Percentiles rank a stretch among this genome's conserved stretches.
These are phyloP conservation scores for Mycogone perniciosa DNA, from an alignment of 2,329 filamentous ascomycete species.

Conservation along the genomic window DNA sequence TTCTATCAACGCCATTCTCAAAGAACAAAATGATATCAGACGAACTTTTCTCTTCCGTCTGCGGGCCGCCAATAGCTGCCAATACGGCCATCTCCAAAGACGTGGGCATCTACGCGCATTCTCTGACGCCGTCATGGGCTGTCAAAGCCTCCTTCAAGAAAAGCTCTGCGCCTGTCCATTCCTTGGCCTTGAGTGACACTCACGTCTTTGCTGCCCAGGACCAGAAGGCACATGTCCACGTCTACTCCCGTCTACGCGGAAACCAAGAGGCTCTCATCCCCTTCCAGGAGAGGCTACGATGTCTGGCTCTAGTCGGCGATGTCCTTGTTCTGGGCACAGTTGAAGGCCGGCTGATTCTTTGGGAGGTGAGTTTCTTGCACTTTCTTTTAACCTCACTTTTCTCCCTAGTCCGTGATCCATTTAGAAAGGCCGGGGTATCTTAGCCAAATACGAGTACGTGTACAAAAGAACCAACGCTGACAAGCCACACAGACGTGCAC, in stretches of 20 bases:
- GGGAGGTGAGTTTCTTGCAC: conserved; percentile 63
- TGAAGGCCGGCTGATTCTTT: conserved; percentile 79
- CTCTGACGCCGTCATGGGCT: conserved; percentile 69
- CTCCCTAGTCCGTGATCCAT: neutral
- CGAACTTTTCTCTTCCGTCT: conserved; percentile 53
- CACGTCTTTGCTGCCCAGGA: conserved; percentile 90
- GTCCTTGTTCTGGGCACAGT: conserved; percentile 75
- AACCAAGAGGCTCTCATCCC: conserved; percentile 85
- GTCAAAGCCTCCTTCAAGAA: conserved; percentile 83
- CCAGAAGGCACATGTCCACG: conserved; percentile 86
- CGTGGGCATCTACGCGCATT: conserved; percentile 80
- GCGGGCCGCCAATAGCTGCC: conserved; percentile 51
- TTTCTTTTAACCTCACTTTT: conserved; percentile 16
- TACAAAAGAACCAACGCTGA: conserved; percentile 16
- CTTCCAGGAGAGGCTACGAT: conserved; percentile 80
- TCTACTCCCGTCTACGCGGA: conserved; percentile 77
- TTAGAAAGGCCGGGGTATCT: neutral
- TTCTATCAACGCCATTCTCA: neutral
- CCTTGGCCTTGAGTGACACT: conserved; percentile 69
- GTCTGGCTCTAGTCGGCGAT: conserved; percentile 64
- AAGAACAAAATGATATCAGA: conserved; percentile 48
- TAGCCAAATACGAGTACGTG: neutral
- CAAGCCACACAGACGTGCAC: conserved; percentile 54
- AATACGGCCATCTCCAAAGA: conserved; percentile 66
- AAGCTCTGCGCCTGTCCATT: conserved; percentile 72